A percentile compares a stretch with the other conserved stretches of the same genome.
phyloP scores from a whole-genome alignment of 805 yeast species.

The Candida insectalens region DNA sequence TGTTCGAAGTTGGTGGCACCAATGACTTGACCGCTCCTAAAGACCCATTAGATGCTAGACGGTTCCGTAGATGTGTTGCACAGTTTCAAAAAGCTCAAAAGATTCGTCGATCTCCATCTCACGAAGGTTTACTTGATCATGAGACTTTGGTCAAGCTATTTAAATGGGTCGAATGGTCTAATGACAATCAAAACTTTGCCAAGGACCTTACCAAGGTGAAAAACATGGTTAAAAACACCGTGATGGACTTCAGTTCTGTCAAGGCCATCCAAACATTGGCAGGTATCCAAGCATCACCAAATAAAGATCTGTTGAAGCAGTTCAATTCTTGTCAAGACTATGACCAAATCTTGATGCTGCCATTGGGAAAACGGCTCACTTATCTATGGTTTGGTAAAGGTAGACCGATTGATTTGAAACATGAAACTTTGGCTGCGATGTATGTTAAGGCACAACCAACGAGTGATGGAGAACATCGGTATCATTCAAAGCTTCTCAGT shows the following conservation, averaged over 20 bases:
- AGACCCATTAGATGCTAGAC: conserved; percentile 75
- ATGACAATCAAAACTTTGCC: conserved; percentile 25
- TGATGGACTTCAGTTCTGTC: conserved; percentile 27
- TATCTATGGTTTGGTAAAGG: conserved; percentile 47
- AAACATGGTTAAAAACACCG: conserved; percentile 25
- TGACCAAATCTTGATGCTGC: conserved; percentile 17
- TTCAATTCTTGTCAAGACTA: conserved; percentile 17
- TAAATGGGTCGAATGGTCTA: conserved; percentile 14
- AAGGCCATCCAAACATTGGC: conserved; percentile 21
- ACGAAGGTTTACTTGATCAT: conserved; percentile 12
- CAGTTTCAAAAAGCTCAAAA: conserved; percentile 56
- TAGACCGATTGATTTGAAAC: conserved; percentile 23
- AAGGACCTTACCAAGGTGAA: conserved; percentile 27
- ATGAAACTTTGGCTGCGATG: conserved; percentile 8
- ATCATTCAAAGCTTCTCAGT: no score
- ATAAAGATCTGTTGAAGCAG: conserved; percentile 11
- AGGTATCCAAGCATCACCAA: conserved; percentile 13
- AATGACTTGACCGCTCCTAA: conserved; percentile 48
- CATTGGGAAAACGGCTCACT: conserved; percentile 23
- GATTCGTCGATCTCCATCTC: conserved; percentile 4
- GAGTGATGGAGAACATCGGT: no score
- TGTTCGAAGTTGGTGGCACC: conserved; percentile 49
- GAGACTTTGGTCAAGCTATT: conserved; percentile 17
- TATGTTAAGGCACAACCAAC: background rate
- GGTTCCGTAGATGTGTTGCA: conserved; percentile 55